A percentile compares a stretch with the other conserved stretches of the same genome.
These are phyloP conservation scores for Hymenoscyphus occultus DNA, from an alignment of 2,329 filamentous ascomycete species.

Conservation along the genomic window DNA sequence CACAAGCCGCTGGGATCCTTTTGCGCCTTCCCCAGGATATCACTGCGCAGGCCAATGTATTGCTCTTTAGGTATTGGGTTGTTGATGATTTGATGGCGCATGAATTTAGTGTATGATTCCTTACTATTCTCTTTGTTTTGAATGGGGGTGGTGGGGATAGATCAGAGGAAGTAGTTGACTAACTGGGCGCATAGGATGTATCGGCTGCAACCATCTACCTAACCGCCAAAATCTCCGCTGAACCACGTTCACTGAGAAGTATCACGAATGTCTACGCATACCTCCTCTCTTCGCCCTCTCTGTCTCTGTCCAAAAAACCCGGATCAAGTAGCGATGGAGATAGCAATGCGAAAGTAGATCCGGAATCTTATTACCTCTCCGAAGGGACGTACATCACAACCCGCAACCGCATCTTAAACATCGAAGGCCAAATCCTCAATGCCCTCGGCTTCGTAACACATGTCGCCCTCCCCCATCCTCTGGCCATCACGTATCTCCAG, in stretches of 20 bases:
- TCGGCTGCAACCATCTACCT: slow-evolving; percentile 82
- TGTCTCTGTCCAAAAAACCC: slow-evolving; percentile 22
- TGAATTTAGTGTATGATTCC: slow-evolving; percentile 47
- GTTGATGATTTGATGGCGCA: slow-evolving; percentile 49
- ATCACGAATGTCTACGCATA: slow-evolving; percentile 83
- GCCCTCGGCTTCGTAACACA: slow-evolving; percentile 79
- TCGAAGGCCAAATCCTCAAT: slow-evolving; percentile 74
- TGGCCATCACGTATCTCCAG: slow-evolving; percentile 90
- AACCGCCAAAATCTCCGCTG: slow-evolving; percentile 75
- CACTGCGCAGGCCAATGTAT: slow-evolving; percentile 79
- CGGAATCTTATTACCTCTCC: slow-evolving; percentile 63
- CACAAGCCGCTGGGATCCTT: slow-evolving; percentile 76
- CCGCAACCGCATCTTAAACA: slow-evolving; percentile 62
- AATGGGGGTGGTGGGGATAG: not conserved
- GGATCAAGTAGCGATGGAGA: not conserved
- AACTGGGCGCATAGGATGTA: slow-evolving; percentile 56
- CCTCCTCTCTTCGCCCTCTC: slow-evolving; percentile 61
- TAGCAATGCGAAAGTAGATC: slow-evolving; percentile 34
- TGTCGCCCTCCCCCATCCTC: slow-evolving; percentile 78
- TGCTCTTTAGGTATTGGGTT: slow-evolving; percentile 80
- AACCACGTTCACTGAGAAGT: slow-evolving; percentile 73
- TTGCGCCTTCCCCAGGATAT: slow-evolving; percentile 81
- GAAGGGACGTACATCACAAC: slow-evolving; percentile 69
- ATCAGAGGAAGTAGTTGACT: slow-evolving; percentile 15
- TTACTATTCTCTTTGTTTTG: slow-evolving; percentile 14